Evolutionary conservation across 176 grass and related monocot genomes (phyloP).

Genomic region (Avena insularis): DNA sequence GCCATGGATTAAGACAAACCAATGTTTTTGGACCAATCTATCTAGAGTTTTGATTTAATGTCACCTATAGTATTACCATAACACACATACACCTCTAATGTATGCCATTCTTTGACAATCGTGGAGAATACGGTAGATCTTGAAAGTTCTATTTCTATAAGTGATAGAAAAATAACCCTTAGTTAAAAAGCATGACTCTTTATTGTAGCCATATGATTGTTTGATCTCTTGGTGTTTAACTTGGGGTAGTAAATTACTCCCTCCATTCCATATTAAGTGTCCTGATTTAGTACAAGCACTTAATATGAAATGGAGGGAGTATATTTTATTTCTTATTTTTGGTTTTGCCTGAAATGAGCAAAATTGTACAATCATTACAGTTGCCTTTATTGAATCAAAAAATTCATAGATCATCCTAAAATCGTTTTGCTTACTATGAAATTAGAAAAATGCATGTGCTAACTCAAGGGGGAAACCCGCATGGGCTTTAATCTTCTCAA

Average conservation of each 20-base stretch:
- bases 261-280: too few species aligned
- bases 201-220: neutral
- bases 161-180: neutral
- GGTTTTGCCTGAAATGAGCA: neutral
- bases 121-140: neutral
- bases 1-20: neutral
- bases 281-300: too few species aligned
- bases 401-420: conserved; percentile 71
- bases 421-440: conserved; percentile 63
- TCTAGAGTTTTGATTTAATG: neutral
- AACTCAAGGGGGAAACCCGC: conserved; percentile 55
- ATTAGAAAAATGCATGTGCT: conserved; percentile 73
- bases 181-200: neutral
- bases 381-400: conserved; percentile 61
- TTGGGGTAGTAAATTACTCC: neutral
- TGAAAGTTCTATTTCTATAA: neutral
- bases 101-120: neutral
- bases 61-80: neutral
- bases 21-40: too few species aligned
- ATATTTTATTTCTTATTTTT: neutral
- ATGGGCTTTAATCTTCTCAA: conserved; percentile 52
- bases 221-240: neutral
- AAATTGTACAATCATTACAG: neutral
- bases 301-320: too few species aligned
- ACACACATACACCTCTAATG: neutral